Evolutionary conservation across 2,329 filamentous ascomycete species (phyloP).

Genomic region (Dichotomopilus funicola): DNA sequence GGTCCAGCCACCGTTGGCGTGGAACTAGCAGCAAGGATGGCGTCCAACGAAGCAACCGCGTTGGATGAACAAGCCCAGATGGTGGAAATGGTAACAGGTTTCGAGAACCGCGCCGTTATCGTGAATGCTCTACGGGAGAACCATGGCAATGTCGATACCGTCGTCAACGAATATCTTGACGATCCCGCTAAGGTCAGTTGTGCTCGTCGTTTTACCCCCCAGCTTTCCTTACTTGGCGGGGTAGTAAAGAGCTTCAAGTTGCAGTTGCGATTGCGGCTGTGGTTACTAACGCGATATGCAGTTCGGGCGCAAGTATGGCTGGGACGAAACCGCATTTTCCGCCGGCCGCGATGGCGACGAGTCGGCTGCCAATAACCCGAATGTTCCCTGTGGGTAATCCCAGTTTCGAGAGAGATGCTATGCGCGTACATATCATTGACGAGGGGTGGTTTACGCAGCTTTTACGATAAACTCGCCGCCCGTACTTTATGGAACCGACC

Average conservation of each 20-base stretch:
- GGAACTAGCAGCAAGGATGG: constrained; percentile 9
- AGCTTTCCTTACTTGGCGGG: background rate
- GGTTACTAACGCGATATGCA: constrained; percentile 22
- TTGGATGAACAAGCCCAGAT: constrained; percentile 1
- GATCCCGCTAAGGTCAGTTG: constrained; percentile 37
- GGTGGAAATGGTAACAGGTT: constrained; percentile 10
- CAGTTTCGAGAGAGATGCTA: background rate
- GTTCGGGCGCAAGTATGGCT: constrained; percentile 46
- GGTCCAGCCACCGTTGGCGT: constrained; percentile 1
- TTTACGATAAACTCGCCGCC: constrained; percentile 49
- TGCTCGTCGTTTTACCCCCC: constrained; percentile 8
- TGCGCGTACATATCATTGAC: background rate
- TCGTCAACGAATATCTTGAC: constrained; percentile 49
- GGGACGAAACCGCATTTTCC: constrained; percentile 50
- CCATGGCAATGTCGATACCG: constrained; percentile 40
- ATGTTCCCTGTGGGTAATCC: constrained; percentile 3
- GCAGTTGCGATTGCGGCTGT: constrained; percentile 3
- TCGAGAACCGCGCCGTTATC: constrained; percentile 7
- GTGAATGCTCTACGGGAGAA: constrained; percentile 33
- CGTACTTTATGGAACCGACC: constrained; percentile 40
- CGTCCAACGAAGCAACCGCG: background rate
- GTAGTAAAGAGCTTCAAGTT: too few relatives aligned
- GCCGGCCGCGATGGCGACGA: constrained; percentile 45
- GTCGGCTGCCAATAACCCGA: background rate
- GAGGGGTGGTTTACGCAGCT: background rate